Evolutionary conservation across 1,284 basidiomycete genomes (phyloP), one percentile per base, ranked within the genome.

Genomic region (Melampsora larici-populina): DNA sequence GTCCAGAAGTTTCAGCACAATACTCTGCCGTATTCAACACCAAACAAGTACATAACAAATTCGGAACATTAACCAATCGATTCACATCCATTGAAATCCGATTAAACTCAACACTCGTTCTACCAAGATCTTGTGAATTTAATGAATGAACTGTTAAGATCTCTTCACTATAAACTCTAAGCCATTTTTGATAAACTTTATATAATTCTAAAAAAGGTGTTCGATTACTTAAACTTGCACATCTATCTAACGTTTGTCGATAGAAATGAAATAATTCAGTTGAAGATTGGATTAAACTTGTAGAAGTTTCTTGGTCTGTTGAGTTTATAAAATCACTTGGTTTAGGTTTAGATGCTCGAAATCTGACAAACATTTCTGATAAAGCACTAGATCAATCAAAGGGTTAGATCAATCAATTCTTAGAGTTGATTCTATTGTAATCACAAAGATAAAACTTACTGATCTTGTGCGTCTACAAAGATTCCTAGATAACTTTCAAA

Each of bases 241-340:
- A 98, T 83, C 94, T 92, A 78, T 99, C 97, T 64, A 99, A 85
- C 62, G 91, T 94, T 83, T 97, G 94, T 0, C 91, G 92, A 83
- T 99, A 99, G 84, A 97, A 94, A 84, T 96, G 96, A 86, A 99
- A 99, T 49, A 99, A 86, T 82, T 99, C 95, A 0, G 95, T 98
- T 0, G 94, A 97, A 0, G 93, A 95, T 0, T 94, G 92, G 2
- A 98, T 87, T 0, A 99, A 92, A 0, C 88, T 87, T 2, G 89
- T 87, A 0, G 88, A 86, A 0, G 89, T 85, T 24, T 87, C 86
- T 17, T 86, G 78, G 0, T 79, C 79, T 11, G 26, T 18, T 24
- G 36, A 11, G 29, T 31, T 77, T 55, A 48, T 70, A 49, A 43
- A 73, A 51, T 18, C 74, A 0, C 90, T 94, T 26, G 88, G 85